phyloP scores from a whole-genome alignment of 176 grass and related monocot genomes.

The Musa acuminata region DNA sequence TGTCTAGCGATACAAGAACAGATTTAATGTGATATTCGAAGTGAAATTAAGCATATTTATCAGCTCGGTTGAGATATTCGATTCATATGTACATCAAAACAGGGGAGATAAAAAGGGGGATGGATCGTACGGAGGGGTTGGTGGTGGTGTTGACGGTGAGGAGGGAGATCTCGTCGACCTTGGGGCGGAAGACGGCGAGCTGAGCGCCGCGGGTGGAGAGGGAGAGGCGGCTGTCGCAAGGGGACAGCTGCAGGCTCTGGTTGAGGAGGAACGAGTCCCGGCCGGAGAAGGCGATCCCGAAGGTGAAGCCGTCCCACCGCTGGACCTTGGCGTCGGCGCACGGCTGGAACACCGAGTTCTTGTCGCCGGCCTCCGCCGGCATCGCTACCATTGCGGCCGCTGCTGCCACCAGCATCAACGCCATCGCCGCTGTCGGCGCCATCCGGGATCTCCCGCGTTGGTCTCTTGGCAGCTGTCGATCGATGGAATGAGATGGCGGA shows the following conservation, averaged over 20 bases:
- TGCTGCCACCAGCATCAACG: not conserved
- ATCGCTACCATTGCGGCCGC: slow-evolving; percentile 3
- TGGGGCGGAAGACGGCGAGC: slow-evolving; percentile 67
- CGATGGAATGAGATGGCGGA: not conserved
- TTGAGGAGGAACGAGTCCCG: slow-evolving; percentile 52
- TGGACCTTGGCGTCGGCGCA: slow-evolving; percentile 61
- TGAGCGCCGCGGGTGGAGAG: slow-evolving; percentile 25
- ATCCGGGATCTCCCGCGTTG: not conserved
- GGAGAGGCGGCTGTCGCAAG: slow-evolving; percentile 64
- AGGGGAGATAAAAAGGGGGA: too few relatives aligned
- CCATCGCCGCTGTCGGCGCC: slow-evolving; percentile 3
- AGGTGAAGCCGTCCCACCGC: slow-evolving; percentile 75
- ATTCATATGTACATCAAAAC: too few relatives aligned
- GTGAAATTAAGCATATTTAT: too few relatives aligned
- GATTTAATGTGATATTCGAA: too few relatives aligned
- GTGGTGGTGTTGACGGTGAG: slow-evolving; percentile 72
- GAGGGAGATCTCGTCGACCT: slow-evolving; percentile 88
- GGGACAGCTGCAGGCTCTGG: slow-evolving; percentile 51
- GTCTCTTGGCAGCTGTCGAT: not conserved
- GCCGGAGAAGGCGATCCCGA: slow-evolving; percentile 64
- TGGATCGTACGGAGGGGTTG: not conserved
- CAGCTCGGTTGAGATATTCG: too few relatives aligned
- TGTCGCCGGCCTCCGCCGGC: slow-evolving; percentile 21
- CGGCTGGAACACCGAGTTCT: slow-evolving; percentile 66
- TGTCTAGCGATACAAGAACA: too few relatives aligned